Conservation (phyloP, 2,329 filamentous ascomycete species). For the Botrytis squamosa region DNA sequence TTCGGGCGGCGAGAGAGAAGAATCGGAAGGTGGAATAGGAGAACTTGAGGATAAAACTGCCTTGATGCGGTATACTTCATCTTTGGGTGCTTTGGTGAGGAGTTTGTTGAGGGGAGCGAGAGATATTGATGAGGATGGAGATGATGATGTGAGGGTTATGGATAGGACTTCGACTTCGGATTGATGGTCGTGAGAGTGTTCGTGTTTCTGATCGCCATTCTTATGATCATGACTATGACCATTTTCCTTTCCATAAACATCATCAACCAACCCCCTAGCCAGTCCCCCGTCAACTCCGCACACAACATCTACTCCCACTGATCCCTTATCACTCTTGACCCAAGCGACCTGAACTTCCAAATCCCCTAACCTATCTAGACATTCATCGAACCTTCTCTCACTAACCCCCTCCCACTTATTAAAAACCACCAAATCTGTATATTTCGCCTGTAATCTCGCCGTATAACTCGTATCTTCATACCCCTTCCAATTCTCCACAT, state of each 20-base stretch:
- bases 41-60: conserved; percentile 55
- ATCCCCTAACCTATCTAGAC: conserved; percentile 65
- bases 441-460: conserved; percentile 68
- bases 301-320: conserved; percentile 74
- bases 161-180: conserved; percentile 89
- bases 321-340: conserved; percentile 81
- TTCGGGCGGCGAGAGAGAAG: conserved; percentile 40
- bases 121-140: not conserved
- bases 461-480: conserved; percentile 71
- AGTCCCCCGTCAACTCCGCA: conserved; percentile 87
- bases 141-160: conserved; percentile 54
- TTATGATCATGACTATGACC: conserved; percentile 49
- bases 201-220: conserved; percentile 27
- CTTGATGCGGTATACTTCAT: conserved; percentile 96
- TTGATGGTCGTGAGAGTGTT: conserved; percentile 59
- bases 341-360: conserved; percentile 66
- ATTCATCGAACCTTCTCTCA: conserved; percentile 62
- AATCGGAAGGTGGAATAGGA: conserved; percentile 51
- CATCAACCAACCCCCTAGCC: conserved; percentile 54
- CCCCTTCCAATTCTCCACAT: conserved; percentile 74
- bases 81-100: conserved; percentile 74
- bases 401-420: conserved; percentile 69
- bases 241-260: conserved; percentile 28
- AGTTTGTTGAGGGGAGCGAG: conserved; percentile 43
- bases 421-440: conserved; percentile 70